Evolutionary conservation across 306 rosid genomes (phyloP).

Genomic region (Lagenaria siceraria): DNA sequence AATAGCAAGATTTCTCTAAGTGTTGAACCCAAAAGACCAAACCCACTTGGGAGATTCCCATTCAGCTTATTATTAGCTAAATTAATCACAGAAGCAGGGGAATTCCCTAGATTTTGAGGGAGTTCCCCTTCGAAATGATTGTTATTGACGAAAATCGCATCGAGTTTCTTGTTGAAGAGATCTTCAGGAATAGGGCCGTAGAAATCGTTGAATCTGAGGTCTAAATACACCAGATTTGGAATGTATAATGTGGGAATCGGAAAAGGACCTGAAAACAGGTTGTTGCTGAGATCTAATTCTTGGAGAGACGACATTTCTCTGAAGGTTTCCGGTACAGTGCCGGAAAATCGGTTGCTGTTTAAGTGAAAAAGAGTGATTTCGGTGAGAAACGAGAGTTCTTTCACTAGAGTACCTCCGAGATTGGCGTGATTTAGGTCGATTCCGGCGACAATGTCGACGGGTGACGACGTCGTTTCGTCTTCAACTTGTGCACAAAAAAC

Average conservation of each 20-base stretch:
- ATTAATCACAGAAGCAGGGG: constrained; percentile 91
- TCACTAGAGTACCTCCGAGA: constrained; percentile 67
- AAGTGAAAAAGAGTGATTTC: constrained; percentile 72
- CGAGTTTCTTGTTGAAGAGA: constrained; percentile 63
- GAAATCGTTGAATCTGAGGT: constrained; percentile 74
- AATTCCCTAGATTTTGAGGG: constrained; percentile 60
- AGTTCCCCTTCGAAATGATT: constrained; percentile 73
- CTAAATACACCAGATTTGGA: constrained; percentile 70
- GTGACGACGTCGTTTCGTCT: constrained; percentile 12
- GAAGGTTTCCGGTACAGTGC: constrained; percentile 56
- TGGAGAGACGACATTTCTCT: constrained; percentile 43
- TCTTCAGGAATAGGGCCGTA: constrained; percentile 63
- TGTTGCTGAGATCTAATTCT: constrained; percentile 89
- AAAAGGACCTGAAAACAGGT: constrained; percentile 69
- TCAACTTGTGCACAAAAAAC: constrained; percentile 57
- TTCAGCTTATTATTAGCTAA: constrained; percentile 63
- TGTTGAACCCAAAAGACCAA: constrained; percentile 53
- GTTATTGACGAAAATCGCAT: constrained; percentile 83
- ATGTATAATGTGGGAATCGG: constrained; percentile 43
- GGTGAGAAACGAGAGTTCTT: constrained; percentile 57
- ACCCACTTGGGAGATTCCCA: constrained; percentile 63
- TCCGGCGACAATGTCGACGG: constrained; percentile 47
- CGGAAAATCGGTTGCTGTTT: constrained; percentile 68
- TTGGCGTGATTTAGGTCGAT: constrained; percentile 95
- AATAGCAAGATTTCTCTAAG: constrained; percentile 73